Base-by-base conservation (phyloP, 257 asterid genomes). In the Fraxinus americana region DNA sequence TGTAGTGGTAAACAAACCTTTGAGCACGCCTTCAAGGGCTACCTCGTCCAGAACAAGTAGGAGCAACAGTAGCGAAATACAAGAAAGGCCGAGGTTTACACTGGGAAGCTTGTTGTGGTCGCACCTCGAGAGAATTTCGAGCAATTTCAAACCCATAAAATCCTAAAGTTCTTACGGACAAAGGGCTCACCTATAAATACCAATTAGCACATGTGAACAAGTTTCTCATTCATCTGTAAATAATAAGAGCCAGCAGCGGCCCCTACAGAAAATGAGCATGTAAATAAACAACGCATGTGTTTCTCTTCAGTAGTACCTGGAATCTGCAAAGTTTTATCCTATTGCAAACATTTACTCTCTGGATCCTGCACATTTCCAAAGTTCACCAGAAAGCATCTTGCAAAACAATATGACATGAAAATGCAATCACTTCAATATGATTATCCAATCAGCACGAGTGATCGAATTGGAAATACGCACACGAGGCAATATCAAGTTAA, bases 21-120 rank as follows among this genome's bases (percentile, higher is more conserved):
- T 71, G 2, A 81, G 70, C 36, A 32, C n/a, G 29, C 52, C 85
- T 45, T 78, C 84, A 4, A 68, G 23, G 41, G 9, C 73, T 9
- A 32, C 80, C 0, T 76, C 85, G 29, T 75, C 94, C 17, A 67
- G 84, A 76, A 23, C 76, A 6, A 75, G 82, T 45, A 73, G 69
- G 34, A 75, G 79, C 71, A 57, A 57, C 66, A 43, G 73, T 4
- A 48, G 83, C 23, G 66, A 67, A 19, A 79, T 69, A 10, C 88
- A 79, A 39, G 90, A 79, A 10, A 67, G 86, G 77, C 71, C 89
- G 4, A 85, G 82, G 73, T 86, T 87, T 75, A 91, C 97, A 0
- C 57, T 91, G 4, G 94, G 97, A 63, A 85, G 82, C 82, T 35
- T 94, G 87, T 78, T 92, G 19, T 90, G 98, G 98, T 82, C 93